Percentiles rank a stretch among this genome's conserved stretches.
Conservation (phyloP, 2,329 filamentous ascomycete species). For the Clonostachys rhizophaga region DNA sequence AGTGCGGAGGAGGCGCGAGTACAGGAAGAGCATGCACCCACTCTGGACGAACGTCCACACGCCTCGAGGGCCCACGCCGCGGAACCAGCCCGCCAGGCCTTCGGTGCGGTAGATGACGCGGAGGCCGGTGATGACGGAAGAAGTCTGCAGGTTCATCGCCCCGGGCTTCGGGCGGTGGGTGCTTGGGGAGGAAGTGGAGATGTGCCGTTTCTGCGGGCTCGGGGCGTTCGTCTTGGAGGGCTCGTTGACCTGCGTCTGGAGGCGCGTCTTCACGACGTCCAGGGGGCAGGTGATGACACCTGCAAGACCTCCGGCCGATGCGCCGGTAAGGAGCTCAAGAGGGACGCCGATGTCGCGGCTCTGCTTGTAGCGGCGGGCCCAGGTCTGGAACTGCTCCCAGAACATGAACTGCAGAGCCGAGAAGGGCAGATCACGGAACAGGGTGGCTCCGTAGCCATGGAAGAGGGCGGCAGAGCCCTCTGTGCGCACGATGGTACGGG, state of each 20-base stretch:
- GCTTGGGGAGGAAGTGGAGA: conserved; percentile 86
- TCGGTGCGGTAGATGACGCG: conserved; percentile 87
- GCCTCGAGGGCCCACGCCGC: conserved; percentile 85
- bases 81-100: conserved; percentile 85
- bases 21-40: conserved; percentile 93
- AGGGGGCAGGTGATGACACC: conserved; percentile 93
- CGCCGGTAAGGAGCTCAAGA: conserved; percentile 84
- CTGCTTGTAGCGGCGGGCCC: conserved; percentile 75
- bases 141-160: conserved; percentile 78
- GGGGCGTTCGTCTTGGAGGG: conserved; percentile 19
- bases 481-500: conserved; percentile 73
- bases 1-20: conserved; percentile 79
- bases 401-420: conserved; percentile 97
- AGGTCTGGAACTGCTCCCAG: conserved; percentile 86
- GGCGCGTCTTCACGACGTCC: conserved; percentile 94
- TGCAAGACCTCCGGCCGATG: conserved; percentile 84
- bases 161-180: conserved; percentile 78
- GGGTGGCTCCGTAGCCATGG: conserved; percentile 93
- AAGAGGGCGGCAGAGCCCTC: conserved; percentile 88
- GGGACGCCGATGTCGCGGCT: conserved; percentile 80
- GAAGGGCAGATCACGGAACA: conserved; percentile 91
- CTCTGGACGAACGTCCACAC: conserved; percentile 98
- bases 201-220: conserved; percentile 60
- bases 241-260: conserved; percentile 78
- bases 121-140: conserved; percentile 80